Base-by-base conservation (phyloP, 805 yeast species). In the Suhomyces vadensis region DNA sequence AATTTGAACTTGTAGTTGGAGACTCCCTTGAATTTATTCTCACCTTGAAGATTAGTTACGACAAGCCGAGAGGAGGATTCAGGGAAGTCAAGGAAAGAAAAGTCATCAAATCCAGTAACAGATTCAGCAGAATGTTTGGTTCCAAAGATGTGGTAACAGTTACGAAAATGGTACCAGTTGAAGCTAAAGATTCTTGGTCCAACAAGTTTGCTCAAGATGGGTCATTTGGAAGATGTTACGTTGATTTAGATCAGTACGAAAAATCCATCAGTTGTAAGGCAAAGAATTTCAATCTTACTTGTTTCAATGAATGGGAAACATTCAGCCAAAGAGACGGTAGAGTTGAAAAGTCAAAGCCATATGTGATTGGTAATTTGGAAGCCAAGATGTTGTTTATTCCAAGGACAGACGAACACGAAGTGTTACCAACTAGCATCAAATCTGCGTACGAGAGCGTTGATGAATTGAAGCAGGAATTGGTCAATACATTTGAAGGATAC, bases 271-370 rank as follows among this genome's bases (percentile, higher is more conserved):
- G 75, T 13, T 85, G 87, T 13, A 61, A 66, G 38, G 69, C 81
- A 0, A 67, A 69, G 44, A 71, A 69, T 37, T 80, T 80, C 58
- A 71, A 74, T 35, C 57, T 88, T 35, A 79, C 84, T 7, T 77
- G 90, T 52, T 81, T 79, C 61, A 90, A 89, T 57, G 96, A 89
- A 60, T 92, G 97, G 97, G 85, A 78, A 37, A 62, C 67, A 0
- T 54, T 54, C 1, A 52, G 52, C 13, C 39, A 49, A 6, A 47
- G 44, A 11, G 53, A 53, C 19, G 61, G 60, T 4, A 62, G 63
- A 21, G 56, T 55, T 19, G 61, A 64, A 43, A 55, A 65, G 51
- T 58, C 63, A 42, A 64, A 63, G 35, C 86, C 92, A 1, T 79
- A 79, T 55, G 64, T 73, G 41, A 75, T 87, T 48, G 95, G 85